These are phyloP conservation scores for Rhazya stricta DNA, from an alignment of 257 asterid genomes.

Conservation along the genomic window DNA sequence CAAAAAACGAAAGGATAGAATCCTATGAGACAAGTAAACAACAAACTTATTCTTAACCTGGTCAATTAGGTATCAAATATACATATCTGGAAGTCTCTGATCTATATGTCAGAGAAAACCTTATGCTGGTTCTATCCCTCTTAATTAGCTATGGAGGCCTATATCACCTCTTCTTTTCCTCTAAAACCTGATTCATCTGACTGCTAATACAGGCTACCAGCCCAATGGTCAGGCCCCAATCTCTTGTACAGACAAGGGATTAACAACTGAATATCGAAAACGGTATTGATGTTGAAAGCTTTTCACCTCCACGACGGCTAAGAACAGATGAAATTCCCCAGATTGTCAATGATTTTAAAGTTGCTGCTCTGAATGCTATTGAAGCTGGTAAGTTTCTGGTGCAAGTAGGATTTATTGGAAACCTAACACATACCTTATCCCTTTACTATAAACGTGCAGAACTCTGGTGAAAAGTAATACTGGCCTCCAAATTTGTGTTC, in stretches of 20 bases:
- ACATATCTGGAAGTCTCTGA: too few relatives aligned
- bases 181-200: background rate
- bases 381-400: constrained; percentile 17
- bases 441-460: too few relatives aligned
- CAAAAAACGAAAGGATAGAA: too few relatives aligned
- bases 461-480: too few relatives aligned
- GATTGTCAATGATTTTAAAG: constrained; percentile 13
- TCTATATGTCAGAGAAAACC: too few relatives aligned
- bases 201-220: constrained; percentile 13
- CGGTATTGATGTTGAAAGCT: background rate
- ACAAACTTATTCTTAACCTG: background rate
- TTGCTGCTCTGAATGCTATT: constrained; percentile 22
- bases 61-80: background rate
- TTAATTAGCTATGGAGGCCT: background rate
- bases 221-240: constrained; percentile 20
- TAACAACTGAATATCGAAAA: constrained; percentile 9
- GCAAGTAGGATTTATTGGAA: background rate
- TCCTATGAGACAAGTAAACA: too few relatives aligned
- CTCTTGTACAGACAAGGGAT: constrained; percentile 8
- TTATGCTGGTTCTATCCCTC: background rate
- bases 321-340: constrained; percentile 13
- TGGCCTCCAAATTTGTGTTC: too few relatives aligned
- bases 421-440: background rate
- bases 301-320: constrained; percentile 9
- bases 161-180: background rate